A percentile compares a stretch with the other conserved stretches of the same genome.
phyloP scores from a whole-genome alignment of 1,284 basidiomycete genomes.

The Spongiforma sp. region DNA sequence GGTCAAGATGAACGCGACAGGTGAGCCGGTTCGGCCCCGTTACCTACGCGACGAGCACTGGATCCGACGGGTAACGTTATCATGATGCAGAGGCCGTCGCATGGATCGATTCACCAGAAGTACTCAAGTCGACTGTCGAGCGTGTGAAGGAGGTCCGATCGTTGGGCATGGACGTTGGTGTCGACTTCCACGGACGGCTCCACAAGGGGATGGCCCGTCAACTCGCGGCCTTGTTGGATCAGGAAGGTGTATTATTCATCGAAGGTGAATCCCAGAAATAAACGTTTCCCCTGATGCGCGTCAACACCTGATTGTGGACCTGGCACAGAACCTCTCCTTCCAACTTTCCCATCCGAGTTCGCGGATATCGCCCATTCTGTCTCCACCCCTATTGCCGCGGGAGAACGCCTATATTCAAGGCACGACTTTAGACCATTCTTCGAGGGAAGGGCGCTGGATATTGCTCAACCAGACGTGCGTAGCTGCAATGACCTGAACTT shows the following conservation, averaged over 20 bases:
- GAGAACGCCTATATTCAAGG: constrained; percentile 74
- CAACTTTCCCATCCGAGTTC: constrained; percentile 70
- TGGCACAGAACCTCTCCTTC: constrained; percentile 63
- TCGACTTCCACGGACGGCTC: constrained; percentile 68
- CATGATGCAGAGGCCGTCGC: constrained; percentile 42
- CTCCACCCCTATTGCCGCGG: constrained; percentile 73
- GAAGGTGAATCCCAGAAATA: constrained; percentile 49
- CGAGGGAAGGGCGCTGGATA: constrained; percentile 71
- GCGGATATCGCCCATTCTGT: constrained; percentile 66
- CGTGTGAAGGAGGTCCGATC: constrained; percentile 69
- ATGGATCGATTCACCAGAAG: constrained; percentile 56
- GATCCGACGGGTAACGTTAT: no score
- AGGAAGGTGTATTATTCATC: constrained; percentile 72
- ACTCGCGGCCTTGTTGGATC: constrained; percentile 69
- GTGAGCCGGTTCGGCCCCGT: constrained; percentile 30
- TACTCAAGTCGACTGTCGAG: constrained; percentile 61
- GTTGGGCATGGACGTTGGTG: constrained; percentile 68
- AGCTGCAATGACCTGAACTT: neutral
- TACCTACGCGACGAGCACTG: neutral
- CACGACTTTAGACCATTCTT: constrained; percentile 76
- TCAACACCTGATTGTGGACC: neutral
- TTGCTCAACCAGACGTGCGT: constrained; percentile 76
- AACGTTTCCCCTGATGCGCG: no score
- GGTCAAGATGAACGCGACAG: constrained; percentile 80
- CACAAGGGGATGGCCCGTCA: constrained; percentile 84